These are phyloP conservation scores for Spencermartinsiella europaea DNA, from an alignment of 805 yeast genomes.

Conservation along the genomic window DNA sequence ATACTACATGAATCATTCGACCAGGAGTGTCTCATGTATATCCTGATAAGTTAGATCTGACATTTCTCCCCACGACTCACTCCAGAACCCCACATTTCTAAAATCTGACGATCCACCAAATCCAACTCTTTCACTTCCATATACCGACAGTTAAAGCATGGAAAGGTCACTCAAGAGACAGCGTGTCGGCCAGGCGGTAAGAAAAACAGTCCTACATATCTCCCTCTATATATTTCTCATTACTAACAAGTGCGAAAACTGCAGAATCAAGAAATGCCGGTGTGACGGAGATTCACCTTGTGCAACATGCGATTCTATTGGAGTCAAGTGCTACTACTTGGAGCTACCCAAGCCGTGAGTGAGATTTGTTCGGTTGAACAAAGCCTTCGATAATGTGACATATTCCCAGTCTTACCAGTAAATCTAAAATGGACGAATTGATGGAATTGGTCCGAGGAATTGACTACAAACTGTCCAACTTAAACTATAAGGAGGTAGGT, in stretches of 20 bases:
- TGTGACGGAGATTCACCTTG: slow-evolving; percentile 13
- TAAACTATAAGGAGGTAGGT: slow-evolving; percentile 1
- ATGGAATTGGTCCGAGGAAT: slow-evolving; percentile 3
- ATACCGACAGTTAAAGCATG: too few species aligned
- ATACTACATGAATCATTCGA: too few species aligned
- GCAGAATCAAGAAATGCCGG: slow-evolving; percentile 5
- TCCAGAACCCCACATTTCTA: too few species aligned
- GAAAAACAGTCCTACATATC: not conserved
- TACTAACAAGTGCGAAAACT: slow-evolving; percentile 1
- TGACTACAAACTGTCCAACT: slow-evolving; percentile 5
- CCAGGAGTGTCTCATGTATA: too few species aligned
- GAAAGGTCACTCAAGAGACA: not conserved
- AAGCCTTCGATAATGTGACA: too few species aligned
- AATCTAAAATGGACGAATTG: slow-evolving; percentile 11
- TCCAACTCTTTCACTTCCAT: too few species aligned
- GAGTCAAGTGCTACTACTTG: slow-evolving; percentile 7
- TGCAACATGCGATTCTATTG: slow-evolving; percentile 4
- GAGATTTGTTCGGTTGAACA: not conserved
- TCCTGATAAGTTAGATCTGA: too few species aligned
- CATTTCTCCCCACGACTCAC: too few species aligned
- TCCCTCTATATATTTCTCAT: not conserved
- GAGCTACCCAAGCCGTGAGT: slow-evolving; percentile 7
- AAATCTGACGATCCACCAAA: too few species aligned
- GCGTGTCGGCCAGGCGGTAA: not conserved
- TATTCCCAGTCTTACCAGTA: slow-evolving; percentile 3